A percentile compares a stretch with the other conserved stretches of the same genome.
phyloP scores from a whole-genome alignment of 805 yeast genomes.

The Phaffomyces antillensis region DNA sequence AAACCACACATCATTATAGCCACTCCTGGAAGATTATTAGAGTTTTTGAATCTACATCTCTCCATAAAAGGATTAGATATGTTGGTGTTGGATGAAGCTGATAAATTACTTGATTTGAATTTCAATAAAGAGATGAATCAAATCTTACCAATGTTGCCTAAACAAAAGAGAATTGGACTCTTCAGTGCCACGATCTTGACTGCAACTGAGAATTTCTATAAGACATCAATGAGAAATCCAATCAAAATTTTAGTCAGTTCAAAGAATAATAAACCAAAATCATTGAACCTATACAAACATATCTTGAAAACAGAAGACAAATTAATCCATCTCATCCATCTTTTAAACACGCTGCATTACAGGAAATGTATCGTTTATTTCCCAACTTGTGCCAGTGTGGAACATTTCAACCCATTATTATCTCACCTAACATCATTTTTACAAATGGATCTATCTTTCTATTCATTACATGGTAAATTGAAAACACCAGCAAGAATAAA shows the following conservation, averaged over 20 bases:
- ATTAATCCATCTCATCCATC: conserved; percentile 47
- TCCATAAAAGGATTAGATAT: conserved; percentile 61
- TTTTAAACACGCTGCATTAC: conserved; percentile 48
- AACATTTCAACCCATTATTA: conserved; percentile 60
- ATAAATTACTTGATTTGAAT: conserved; percentile 72
- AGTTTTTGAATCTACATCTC: conserved; percentile 54
- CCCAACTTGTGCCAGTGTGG: conserved; percentile 84
- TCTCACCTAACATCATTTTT: conserved; percentile 25
- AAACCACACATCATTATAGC: conserved; percentile 78
- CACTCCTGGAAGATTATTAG: conserved; percentile 86
- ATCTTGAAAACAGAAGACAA: conserved; percentile 54
- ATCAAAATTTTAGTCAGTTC: conserved; percentile 77
- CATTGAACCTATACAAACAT: conserved; percentile 56
- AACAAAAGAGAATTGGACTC: conserved; percentile 88
- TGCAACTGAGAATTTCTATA: conserved; percentile 71
- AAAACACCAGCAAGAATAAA: conserved; percentile 72
- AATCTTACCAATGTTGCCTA: conserved; percentile 67
- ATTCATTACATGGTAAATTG: conserved; percentile 86
- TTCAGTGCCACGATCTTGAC: conserved; percentile 90
- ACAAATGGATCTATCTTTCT: conserved; percentile 35
- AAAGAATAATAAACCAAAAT: conserved; percentile 46
- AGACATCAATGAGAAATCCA: conserved; percentile 90
- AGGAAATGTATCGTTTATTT: conserved; percentile 85
- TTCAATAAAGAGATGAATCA: conserved; percentile 62
- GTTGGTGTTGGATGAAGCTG: conserved; percentile 88